A percentile compares a stretch with the other conserved stretches of the same genome.
These are phyloP conservation scores for Chrysoporthe austroafricana DNA, from an alignment of 2,329 filamentous ascomycete genomes.

Conservation along the genomic window DNA sequence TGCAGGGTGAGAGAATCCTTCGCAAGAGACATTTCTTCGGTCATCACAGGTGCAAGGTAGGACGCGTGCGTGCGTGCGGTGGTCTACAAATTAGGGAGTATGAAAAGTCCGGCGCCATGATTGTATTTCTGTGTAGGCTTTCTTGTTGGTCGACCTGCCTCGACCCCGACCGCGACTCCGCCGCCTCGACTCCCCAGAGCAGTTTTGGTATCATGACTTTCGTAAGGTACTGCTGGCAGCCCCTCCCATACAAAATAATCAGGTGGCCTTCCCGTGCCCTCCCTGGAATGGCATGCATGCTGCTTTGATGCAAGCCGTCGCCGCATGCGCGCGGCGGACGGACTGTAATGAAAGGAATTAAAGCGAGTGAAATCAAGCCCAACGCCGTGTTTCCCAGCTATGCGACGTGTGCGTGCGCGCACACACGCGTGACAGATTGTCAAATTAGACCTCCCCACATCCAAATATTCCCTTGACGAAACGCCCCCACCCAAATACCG, in stretches of 20 bases:
- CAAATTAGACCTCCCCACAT: slow-evolving; percentile 7
- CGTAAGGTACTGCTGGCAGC: slow-evolving; percentile 25
- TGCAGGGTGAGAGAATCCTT: not conserved
- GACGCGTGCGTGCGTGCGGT: not conserved
- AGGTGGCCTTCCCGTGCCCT: not conserved
- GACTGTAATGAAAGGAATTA: slow-evolving; percentile 13
- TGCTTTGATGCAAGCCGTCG: slow-evolving; percentile 12
- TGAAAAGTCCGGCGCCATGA: not conserved
- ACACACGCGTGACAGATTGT: not conserved
- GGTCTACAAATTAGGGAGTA: not conserved
- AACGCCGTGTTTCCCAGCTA: slow-evolving; percentile 18
- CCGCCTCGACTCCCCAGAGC: not conserved
- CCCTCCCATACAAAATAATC: not conserved
- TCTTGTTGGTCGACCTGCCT: slow-evolving; percentile 9
- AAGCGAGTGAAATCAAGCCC: slow-evolving; percentile 15
- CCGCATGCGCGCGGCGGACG: slow-evolving; percentile 7
- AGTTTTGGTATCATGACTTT: slow-evolving; percentile 28
- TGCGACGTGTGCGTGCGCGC: slow-evolving; percentile 2
- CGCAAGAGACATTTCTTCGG: not conserved
- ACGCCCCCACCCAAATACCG: slow-evolving; percentile 8
- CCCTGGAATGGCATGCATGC: slow-evolving; percentile 11
- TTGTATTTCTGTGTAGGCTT: slow-evolving; percentile 4
- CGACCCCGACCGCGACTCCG: not conserved
- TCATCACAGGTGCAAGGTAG: not conserved
- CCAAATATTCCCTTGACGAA: not conserved